Evolutionary conservation across 2,329 filamentous ascomycete species (phyloP).

Genomic region (Hypoxylon sp.): DNA sequence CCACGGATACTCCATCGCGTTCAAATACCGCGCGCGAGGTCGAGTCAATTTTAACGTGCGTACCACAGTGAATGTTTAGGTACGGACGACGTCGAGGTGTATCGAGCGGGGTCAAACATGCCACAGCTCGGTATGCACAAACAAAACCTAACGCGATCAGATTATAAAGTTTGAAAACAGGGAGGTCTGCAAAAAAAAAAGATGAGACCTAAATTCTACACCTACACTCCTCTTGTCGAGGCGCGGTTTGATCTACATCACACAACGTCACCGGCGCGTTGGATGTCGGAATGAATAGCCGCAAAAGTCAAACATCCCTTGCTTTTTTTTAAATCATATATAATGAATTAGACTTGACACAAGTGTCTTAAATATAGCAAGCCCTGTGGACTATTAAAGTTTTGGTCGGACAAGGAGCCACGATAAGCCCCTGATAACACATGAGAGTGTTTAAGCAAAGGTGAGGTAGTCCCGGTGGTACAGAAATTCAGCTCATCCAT

Average conservation of each 20-base stretch:
- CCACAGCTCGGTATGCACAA: slow-evolving; percentile 30
- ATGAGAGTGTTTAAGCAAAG: background rate
- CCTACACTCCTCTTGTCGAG: slow-evolving; percentile 12
- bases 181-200: background rate
- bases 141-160: slow-evolving; percentile 21
- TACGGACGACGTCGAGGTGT: slow-evolving; percentile 20
- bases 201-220: slow-evolving; percentile 5
- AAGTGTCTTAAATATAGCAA: background rate
- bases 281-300: slow-evolving; percentile 6
- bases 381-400: background rate
- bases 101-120: slow-evolving; percentile 34
- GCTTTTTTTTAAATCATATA: background rate
- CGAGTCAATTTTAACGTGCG: background rate
- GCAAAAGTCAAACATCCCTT: slow-evolving; percentile 29
- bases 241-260: slow-evolving; percentile 20
- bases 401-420: background rate
- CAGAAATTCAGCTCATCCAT: background rate
- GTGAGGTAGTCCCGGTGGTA: background rate
- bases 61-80: slow-evolving; percentile 8
- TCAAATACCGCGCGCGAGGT: slow-evolving; percentile 4
- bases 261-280: slow-evolving; percentile 6
- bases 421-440: background rate
- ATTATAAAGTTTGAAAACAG: slow-evolving; percentile 18
- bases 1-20: slow-evolving; percentile 43
- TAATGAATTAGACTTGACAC: background rate